A percentile compares a stretch with the other conserved stretches of the same genome.
Conservation (phyloP, 116 monocot genomes). For the Iris pallida region DNA sequence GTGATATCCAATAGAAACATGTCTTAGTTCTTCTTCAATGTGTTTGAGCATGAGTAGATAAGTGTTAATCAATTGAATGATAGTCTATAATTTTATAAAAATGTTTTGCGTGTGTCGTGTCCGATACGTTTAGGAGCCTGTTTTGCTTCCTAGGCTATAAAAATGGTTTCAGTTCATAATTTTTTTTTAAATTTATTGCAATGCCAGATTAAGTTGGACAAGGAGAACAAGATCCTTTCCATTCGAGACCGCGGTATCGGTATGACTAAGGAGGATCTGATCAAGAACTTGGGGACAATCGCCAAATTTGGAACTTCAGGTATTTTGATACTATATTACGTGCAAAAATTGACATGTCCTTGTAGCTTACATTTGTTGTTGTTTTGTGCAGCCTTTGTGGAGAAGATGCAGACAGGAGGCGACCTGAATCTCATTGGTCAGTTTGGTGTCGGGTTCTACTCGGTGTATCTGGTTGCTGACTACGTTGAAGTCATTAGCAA, state of each 20-base stretch:
- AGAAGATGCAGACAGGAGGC: constrained; percentile 95
- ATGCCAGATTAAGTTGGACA: constrained; percentile 90
- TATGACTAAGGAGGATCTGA: constrained; percentile 96
- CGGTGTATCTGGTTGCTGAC: constrained; percentile 93
- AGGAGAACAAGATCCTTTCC: constrained; percentile 80
- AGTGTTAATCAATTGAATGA: too few species aligned
- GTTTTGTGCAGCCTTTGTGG: constrained; percentile 73
- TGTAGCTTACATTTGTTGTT: too few species aligned
- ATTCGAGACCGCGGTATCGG: constrained; percentile 94
- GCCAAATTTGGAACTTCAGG: constrained; percentile 97
- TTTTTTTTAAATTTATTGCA: too few species aligned
- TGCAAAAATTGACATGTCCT: neutral
- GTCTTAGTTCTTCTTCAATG: too few species aligned
- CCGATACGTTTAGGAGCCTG: neutral
- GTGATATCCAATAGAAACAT: too few species aligned
- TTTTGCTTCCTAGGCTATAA: neutral
- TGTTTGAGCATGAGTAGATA: too few species aligned
- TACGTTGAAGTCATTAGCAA: constrained; percentile 98
- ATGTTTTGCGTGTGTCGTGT: neutral
- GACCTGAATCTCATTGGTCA: constrained; percentile 95
- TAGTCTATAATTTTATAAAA: too few species aligned
- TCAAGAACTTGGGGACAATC: constrained; percentile 95
- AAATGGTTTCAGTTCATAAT: neutral
- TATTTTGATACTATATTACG: constrained; percentile 10
- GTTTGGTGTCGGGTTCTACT: constrained; percentile 97